Evolutionary conservation across 805 yeast species (phyloP).

Genomic region (Sungouiozyma ichnusensis): DNA sequence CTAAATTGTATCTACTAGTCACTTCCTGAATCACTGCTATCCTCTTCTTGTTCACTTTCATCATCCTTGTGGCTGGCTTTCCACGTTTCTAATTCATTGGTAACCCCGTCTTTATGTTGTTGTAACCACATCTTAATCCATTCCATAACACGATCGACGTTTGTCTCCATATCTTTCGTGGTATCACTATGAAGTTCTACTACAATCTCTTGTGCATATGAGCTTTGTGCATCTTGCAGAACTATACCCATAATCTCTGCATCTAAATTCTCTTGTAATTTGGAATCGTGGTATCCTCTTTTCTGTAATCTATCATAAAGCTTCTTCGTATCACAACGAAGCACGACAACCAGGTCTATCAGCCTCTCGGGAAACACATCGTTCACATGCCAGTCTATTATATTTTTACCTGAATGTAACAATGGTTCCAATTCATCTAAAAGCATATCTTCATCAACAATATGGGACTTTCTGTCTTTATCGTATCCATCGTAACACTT

Average conservation of each 20-base stretch:
- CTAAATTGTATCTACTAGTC: too few species aligned
- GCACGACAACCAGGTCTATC: constrained; percentile 84
- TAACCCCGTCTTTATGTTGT: constrained; percentile 53
- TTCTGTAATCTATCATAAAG: constrained; percentile 66
- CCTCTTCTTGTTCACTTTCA: constrained; percentile 7
- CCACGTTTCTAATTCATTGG: constrained; percentile 34
- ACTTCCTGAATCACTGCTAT: constrained; percentile 1
- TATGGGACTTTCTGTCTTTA: constrained; percentile 70
- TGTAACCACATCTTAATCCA: constrained; percentile 73
- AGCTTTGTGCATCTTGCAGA: constrained; percentile 74
- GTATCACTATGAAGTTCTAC: constrained; percentile 67
- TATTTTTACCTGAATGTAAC: constrained; percentile 73
- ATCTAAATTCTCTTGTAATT: constrained; percentile 85
- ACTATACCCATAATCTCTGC: constrained; percentile 96
- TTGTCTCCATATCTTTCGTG: constrained; percentile 70
- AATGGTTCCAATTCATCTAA: constrained; percentile 72
- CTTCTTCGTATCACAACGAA: constrained; percentile 62
- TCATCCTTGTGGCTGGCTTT: constrained; percentile 1
- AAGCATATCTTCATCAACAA: constrained; percentile 87
- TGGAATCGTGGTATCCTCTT: constrained; percentile 70
- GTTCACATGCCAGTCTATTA: constrained; percentile 96
- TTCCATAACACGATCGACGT: constrained; percentile 58
- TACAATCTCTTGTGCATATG: constrained; percentile 69
- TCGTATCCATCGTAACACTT: constrained; percentile 78
- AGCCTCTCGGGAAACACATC: constrained; percentile 89